Base-by-base conservation (phyloP, 1,284 basidiomycete genomes). In the Paramarasmius palmivorus region DNA sequence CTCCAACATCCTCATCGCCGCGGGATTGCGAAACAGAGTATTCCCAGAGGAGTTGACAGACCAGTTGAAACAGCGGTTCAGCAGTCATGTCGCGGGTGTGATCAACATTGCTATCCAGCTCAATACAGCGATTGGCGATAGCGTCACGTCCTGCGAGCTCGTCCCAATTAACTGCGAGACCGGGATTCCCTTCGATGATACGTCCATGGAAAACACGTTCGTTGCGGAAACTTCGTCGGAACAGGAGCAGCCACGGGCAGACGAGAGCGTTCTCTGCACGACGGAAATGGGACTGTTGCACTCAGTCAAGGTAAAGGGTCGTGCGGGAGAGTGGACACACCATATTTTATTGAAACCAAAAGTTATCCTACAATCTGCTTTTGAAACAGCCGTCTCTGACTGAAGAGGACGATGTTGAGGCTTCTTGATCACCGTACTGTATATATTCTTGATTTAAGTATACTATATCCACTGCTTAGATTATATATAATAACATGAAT, bases 41-140 rank as follows among this genome's bases (percentile, higher is more conserved):
- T 49, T 61, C 44, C 56, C 62, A 56, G 42, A 68, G 12, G 38
- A 40, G 38, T 8, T 40, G 38, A 40, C 38, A 22, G 57, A 62
- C 57, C 63, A 64, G 57, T 78, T 81, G 40, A 65, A 66, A 2
- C 68, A 67, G 12, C 68, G 69, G 17, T 61, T 83, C 4, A 29
- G 25, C 44, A 46, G 25, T 26, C 44, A 46, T 19, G 25, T 46
- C 9, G 44, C 44, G n/a, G 65, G 66, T 29, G 67, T 67, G 19
- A 68, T 84, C 12, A 68, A 76, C 35, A 66, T 67, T 25, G 73
- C 77, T 0, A 61, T 76, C 20, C 66, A 69, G 8, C 57, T 85
- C 47, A 79, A 82, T 57, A 73, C 71, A 59, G 74, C 71, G 6
- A 73, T 81, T 25, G 80, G 81, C 1, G 79, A 83, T 59, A 74